A percentile compares a stretch with the other conserved stretches of the same genome.
Conservation (phyloP, 306 rosid genomes). For the Vigna radiata region DNA sequence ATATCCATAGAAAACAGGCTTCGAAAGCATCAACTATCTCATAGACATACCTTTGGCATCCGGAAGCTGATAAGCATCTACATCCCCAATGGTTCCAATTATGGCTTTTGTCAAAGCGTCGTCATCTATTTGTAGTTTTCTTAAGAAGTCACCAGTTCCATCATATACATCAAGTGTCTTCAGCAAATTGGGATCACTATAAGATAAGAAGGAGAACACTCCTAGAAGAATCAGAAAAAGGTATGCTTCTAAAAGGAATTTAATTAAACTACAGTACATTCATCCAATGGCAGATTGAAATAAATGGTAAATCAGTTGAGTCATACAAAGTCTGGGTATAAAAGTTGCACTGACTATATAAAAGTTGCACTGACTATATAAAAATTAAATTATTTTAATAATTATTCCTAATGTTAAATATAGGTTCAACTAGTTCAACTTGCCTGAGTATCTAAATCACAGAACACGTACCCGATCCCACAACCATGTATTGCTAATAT, state of each 20-base stretch:
- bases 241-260: conserved; percentile 32
- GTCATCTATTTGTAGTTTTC: conserved; percentile 78
- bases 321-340: not conserved
- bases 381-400: not conserved
- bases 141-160: conserved; percentile 85
- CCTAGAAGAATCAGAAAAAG: conserved; percentile 59
- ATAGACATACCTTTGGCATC: conserved; percentile 91
- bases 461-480: conserved; percentile 99
- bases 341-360: not conserved
- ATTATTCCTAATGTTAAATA: conserved; percentile 23
- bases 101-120: conserved; percentile 88
- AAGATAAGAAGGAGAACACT: conserved; percentile 92
- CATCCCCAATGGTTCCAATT: conserved; percentile 97
- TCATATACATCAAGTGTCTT: conserved; percentile 94
- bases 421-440: not conserved
- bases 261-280: not conserved
- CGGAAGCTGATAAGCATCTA: conserved; percentile 97
- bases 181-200: conserved; percentile 94
- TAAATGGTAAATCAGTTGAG: not conserved
- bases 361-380: not conserved
- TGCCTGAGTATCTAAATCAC: conserved; percentile 97
- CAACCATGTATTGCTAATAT: conserved; percentile 92
- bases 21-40: conserved; percentile 8
- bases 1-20: conserved; percentile 29
- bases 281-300: not conserved